Evolutionary conservation across 2,329 filamentous ascomycete species (phyloP).

Genomic region (Colletotrichum tabaci): DNA sequence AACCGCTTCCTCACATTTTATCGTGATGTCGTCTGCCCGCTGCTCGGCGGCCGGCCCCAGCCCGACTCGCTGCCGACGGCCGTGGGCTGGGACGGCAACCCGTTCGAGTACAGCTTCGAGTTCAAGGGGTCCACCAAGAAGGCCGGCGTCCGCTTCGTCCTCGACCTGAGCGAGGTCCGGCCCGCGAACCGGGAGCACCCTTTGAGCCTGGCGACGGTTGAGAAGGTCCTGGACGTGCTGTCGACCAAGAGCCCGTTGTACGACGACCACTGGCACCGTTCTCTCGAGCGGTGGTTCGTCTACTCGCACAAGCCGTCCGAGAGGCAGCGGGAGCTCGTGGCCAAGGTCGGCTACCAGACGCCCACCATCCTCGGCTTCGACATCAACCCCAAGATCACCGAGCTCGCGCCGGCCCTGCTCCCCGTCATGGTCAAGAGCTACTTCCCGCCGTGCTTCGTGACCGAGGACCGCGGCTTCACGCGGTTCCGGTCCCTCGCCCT

Average conservation of each 20-base stretch:
- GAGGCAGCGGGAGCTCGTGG: background rate
- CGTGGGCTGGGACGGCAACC: slow-evolving; percentile 1
- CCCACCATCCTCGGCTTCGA: slow-evolving; percentile 1
- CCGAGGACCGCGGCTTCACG: background rate
- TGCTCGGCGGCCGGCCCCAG: background rate
- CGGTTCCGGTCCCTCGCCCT: background rate
- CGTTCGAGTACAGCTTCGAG: slow-evolving; percentile 2
- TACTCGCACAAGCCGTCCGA: background rate
- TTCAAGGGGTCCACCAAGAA: background rate
- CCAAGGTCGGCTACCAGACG: background rate
- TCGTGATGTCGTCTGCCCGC: background rate
- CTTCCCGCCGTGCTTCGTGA: background rate
- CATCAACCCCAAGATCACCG: background rate
- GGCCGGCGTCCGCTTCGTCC: background rate
- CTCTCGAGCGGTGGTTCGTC: background rate
- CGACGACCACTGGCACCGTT: background rate
- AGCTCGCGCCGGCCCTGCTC: background rate
- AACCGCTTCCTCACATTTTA: background rate
- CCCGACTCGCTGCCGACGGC: background rate
- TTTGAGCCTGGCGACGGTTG: background rate
- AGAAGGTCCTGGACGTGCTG: background rate
- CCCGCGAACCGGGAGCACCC: background rate
- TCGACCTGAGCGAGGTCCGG: background rate
- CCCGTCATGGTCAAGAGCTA: slow-evolving; percentile 3
- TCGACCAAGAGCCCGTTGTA: background rate